A percentile compares a stretch with the other conserved stretches of the same genome.
Evolutionary conservation across 352 stramenopile genomes (phyloP).

Genomic region (Saprolegnia parasitica): DNA sequence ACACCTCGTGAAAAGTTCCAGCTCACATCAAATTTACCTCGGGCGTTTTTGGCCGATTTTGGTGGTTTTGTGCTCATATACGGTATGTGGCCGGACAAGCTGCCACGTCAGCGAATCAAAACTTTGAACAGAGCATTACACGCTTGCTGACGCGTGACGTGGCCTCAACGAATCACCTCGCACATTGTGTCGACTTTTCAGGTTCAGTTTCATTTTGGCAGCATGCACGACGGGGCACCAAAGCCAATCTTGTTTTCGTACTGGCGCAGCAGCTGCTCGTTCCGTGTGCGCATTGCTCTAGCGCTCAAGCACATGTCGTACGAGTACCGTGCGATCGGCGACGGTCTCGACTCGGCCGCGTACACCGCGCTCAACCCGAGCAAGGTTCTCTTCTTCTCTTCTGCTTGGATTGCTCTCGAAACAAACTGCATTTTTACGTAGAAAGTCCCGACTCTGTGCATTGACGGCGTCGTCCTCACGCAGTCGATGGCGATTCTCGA

Average conservation of each 20-base stretch:
- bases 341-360: constrained; percentile 31
- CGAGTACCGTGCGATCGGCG: constrained; percentile 39
- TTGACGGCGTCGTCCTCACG: constrained; percentile 33
- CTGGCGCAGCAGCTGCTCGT: constrained; percentile 49
- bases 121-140: too few species aligned
- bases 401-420: too few species aligned
- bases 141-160: too few species aligned
- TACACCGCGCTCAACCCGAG: background rate
- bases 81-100: too few species aligned
- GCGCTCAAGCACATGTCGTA: constrained; percentile 49
- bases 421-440: constrained; percentile 42
- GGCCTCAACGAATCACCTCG: too few species aligned
- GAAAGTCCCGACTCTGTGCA: constrained; percentile 52
- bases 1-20: too few species aligned
- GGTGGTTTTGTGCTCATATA: too few species aligned
- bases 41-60: too few species aligned
- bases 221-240: background rate
- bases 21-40: too few species aligned
- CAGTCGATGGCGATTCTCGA: constrained; percentile 68
- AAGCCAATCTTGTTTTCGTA: constrained; percentile 40
- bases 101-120: too few species aligned
- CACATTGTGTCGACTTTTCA: too few species aligned
- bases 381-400: background rate
- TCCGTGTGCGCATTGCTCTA: constrained; percentile 52
- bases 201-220: too few species aligned